Conservation (phyloP, 768 basidiomycete genomes). For the Lentinula sp. region DNA sequence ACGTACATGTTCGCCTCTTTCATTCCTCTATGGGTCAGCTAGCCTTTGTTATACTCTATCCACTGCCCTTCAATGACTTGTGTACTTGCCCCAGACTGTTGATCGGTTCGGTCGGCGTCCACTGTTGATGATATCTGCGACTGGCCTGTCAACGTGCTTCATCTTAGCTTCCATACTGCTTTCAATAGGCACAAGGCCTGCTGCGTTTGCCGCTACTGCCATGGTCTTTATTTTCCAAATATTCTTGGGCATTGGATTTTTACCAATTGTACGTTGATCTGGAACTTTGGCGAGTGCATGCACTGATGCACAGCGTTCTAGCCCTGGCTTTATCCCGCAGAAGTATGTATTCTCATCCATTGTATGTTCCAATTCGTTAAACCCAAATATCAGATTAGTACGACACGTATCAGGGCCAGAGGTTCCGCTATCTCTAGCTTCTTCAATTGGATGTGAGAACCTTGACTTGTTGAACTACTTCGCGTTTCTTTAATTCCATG, state of each 20-base stretch:
- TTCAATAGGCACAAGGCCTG: slow-evolving; percentile 24
- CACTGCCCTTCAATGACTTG: not conserved
- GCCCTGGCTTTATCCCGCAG: slow-evolving; percentile 31
- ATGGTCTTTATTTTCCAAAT: slow-evolving; percentile 37
- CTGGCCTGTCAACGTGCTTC: slow-evolving; percentile 31
- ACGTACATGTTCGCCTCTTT: slow-evolving; percentile 36
- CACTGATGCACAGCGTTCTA: slow-evolving; percentile 1
- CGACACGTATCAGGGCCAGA: slow-evolving; percentile 29
- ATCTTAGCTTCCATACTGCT: slow-evolving; percentile 27
- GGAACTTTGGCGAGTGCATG: not conserved
- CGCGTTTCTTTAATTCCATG: not conserved
- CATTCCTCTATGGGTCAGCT: slow-evolving; percentile 28
- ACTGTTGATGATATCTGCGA: slow-evolving; percentile 29
- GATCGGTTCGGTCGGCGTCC: slow-evolving; percentile 32
- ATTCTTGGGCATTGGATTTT: slow-evolving; percentile 31
- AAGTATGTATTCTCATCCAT: slow-evolving; percentile 9
- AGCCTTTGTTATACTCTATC: not conserved
- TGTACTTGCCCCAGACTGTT: slow-evolving; percentile 22
- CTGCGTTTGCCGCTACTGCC: slow-evolving; percentile 29
- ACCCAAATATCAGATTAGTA: slow-evolving; percentile 21
- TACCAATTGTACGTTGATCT: slow-evolving; percentile 25
- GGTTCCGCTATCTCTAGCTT: slow-evolving; percentile 27
- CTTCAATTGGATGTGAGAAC: slow-evolving; percentile 24
- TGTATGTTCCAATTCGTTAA: not conserved
- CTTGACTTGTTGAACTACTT: not conserved